Evolutionary conservation across 306 rosid genomes (phyloP).

Genomic region (Vicia villosa): DNA sequence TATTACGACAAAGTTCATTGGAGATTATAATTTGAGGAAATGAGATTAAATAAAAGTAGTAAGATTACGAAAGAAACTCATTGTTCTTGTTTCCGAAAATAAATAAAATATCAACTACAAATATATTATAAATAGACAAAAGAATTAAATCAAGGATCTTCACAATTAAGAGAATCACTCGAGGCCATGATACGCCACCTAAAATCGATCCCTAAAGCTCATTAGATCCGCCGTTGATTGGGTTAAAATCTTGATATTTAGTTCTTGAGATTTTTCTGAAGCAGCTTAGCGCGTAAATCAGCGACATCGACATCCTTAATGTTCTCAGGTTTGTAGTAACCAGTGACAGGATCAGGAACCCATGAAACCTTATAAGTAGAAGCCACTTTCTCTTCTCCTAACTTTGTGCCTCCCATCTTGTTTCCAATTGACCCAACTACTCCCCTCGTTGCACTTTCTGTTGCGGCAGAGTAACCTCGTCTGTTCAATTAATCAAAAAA

Average conservation of each 20-base stretch:
- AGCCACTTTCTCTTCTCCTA: conserved; percentile 45
- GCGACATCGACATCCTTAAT: conserved; percentile 68
- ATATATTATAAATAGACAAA: neutral
- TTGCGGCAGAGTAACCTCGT: conserved; percentile 69
- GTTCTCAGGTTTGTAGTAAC: conserved; percentile 79
- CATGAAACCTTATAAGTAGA: conserved; percentile 63
- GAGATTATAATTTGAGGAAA: no score
- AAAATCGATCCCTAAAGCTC: neutral
- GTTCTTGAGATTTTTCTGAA: conserved; percentile 47
- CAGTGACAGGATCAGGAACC: conserved; percentile 93
- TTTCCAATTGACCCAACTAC: conserved; percentile 36
- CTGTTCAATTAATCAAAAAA: conserved; percentile 37
- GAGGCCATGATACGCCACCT: neutral
- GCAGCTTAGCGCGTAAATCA: conserved; percentile 66
- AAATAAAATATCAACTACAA: no score
- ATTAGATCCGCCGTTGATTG: neutral
- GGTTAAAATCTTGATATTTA: neutral
- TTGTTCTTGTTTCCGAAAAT: no score
- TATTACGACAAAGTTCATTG: no score
- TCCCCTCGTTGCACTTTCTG: conserved; percentile 52
- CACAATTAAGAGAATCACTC: neutral
- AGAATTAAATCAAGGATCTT: neutral
- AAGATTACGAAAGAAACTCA: no score
- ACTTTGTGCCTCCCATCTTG: conserved; percentile 40
- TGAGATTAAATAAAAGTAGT: no score